phyloP scores from a whole-genome alignment of 257 asterid species.

The Penstemon barbatus region DNA sequence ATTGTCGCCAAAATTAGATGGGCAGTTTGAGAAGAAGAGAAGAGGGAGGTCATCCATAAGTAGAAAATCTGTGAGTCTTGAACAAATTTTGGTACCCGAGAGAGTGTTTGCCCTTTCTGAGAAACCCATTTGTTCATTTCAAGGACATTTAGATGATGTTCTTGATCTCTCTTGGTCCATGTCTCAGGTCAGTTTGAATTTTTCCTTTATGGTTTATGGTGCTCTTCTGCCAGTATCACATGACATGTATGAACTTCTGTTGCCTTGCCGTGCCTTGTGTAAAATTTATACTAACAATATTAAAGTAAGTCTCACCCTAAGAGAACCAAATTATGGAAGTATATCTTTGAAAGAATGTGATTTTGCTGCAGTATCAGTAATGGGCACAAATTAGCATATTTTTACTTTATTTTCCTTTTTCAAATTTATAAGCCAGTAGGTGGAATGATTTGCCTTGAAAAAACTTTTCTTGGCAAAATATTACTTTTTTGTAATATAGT shows the following conservation, averaged over 20 bases:
- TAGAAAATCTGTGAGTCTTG: slow-evolving; percentile 80
- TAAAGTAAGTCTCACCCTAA: too few relatives aligned
- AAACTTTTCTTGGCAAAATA: neutral
- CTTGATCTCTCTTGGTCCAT: slow-evolving; percentile 98
- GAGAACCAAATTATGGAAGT: neutral
- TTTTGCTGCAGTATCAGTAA: neutral
- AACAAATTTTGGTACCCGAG: slow-evolving; percentile 83
- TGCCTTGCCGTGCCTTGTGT: neutral
- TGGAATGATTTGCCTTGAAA: neutral
- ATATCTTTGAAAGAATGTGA: neutral
- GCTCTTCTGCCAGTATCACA: neutral
- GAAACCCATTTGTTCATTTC: slow-evolving; percentile 80
- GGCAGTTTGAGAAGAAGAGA: slow-evolving; percentile 70
- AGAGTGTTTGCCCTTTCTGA: slow-evolving; percentile 76
- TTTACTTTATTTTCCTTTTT: too few relatives aligned
- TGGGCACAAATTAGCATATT: neutral
- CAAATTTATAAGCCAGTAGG: neutral
- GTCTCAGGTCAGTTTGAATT: slow-evolving; percentile 71
- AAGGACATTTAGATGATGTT: slow-evolving; percentile 83
- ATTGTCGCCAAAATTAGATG: slow-evolving; percentile 72
- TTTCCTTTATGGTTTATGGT: slow-evolving; percentile 5
- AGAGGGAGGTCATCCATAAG: slow-evolving; percentile 82
- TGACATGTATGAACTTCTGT: slow-evolving; percentile 4
- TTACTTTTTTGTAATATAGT: neutral
- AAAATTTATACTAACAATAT: slow-evolving; percentile 8